Evolutionary conservation across 441 rosid species (phyloP).

Genomic region (Gossypium aridum): DNA sequence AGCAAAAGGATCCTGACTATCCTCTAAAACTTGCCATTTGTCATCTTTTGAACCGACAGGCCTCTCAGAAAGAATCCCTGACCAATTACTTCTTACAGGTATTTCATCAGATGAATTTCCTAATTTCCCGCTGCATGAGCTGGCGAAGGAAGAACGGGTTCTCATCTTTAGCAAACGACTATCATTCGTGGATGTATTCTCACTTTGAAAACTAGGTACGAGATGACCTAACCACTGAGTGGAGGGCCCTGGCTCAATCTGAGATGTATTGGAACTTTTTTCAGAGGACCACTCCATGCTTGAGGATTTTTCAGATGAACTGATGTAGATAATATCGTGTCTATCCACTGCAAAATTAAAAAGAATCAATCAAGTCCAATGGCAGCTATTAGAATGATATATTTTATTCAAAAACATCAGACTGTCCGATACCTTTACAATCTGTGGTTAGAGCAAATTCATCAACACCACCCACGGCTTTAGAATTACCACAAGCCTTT

Average conservation of each 20-base stretch:
- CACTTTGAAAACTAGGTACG: slow-evolving; percentile 39
- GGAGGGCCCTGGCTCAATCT: slow-evolving; percentile 34
- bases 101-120: slow-evolving; percentile 36
- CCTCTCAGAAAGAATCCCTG: slow-evolving; percentile 31
- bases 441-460: slow-evolving; percentile 33
- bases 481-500: slow-evolving; percentile 29
- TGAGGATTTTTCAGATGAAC: slow-evolving; percentile 45
- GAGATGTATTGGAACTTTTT: slow-evolving; percentile 37
- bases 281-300: slow-evolving; percentile 34
- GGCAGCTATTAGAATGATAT: slow-evolving; percentile 1
- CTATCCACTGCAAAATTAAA: slow-evolving; percentile 42
- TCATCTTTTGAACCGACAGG: slow-evolving; percentile 23
- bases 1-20: slow-evolving; percentile 71
- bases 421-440: slow-evolving; percentile 40
- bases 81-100: slow-evolving; percentile 27
- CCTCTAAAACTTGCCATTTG: slow-evolving; percentile 32
- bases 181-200: slow-evolving; percentile 37
- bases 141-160: slow-evolving; percentile 41
- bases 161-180: slow-evolving; percentile 40
- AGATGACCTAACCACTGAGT: slow-evolving; percentile 33
- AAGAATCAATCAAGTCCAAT: slow-evolving; percentile 10
- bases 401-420: slow-evolving; percentile 14
- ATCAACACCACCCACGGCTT: slow-evolving; percentile 27
- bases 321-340: slow-evolving; percentile 42
- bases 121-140: slow-evolving; percentile 43